Evolutionary conservation across 805 yeast genomes (phyloP), one percentile per base, ranked within the genome.

Genomic region (Hanseniaspora singularis): DNA sequence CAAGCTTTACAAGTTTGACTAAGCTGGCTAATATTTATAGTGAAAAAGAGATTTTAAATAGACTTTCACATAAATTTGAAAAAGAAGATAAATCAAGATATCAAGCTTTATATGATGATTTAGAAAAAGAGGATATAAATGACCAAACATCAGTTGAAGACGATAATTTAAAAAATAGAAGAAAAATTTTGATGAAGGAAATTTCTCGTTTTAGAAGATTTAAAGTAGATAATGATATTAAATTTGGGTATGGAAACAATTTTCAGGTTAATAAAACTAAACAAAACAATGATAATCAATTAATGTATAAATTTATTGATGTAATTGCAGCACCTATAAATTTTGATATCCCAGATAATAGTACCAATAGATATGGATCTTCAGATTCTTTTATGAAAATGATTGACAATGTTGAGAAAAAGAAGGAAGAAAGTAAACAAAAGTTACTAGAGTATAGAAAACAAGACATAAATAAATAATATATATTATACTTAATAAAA

Each of bases 31-130:
- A 23, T 1, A 18, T 26, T 5, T 26, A 28, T 22, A 32, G 24
- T 4, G 46, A 42, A 19, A n/a, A 42, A n/a, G 46, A 42, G 5
- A 12, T 42, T 3, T 20, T 33, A 23, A 18, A 22, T 6, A 34
- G 36, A 42, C n/a, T 42, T 11, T 42, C 46, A 9, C 46, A 42
- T 31, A 20, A 27, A 15, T 42, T 27, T 42, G 46, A 42, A 22
- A 14, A 16, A 10, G 28, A 34, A 8, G 40, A 42, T 31, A 28
- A 15, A 5, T 42, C 40, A 4, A 15, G 40, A 12, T 42, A 42
- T n/a, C 30, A 31, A 1, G 34, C 32, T 3, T 11, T 34, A 15
- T 42, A 27, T 23, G 12, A n/a, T 8, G 39, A n/a, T n/a, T n/a
- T n/a, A n/a, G n/a, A n/a, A n/a, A n/a, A n/a, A n/a, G n/a, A n/a